Base-by-base conservation (phyloP, 257 asterid species). In the Nicotiana obtusifolia region DNA sequence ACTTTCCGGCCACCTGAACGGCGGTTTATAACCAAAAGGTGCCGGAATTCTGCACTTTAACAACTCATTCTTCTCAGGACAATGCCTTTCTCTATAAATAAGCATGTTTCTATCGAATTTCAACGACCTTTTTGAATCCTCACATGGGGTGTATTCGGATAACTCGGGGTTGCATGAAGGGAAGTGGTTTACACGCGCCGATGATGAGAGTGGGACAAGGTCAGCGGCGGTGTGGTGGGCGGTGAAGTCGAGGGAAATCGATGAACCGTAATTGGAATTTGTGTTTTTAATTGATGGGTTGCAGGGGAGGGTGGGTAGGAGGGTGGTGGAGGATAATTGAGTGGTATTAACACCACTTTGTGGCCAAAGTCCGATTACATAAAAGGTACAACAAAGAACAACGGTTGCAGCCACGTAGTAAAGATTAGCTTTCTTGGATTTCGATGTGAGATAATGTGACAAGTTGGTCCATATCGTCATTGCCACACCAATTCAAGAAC, bases 141-240 rank as follows among this genome's bases (percentile, higher is more conserved):
- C 91, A 81, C 98, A 95, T 8, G 99, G 99, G 3, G 99, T 95
- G 95, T 91, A 93, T 84, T 95, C 99, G 66, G 97, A 90, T 28
- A 92, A 65, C 2, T 84, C 76, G 0, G 85, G 61, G 5, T 66
- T 85, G 88, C 99, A 95, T 1, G 97, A 78, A 0, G 95, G 98
- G 88, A 89, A 41, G 16, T 87, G 89, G 2, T 15, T 13, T 4
- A 16, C 97, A 88, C 92, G 92, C 90, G 91, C 92, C 82, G 44
- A 77, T 37, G 87, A 31, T 0, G 88, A 7, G 76, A 84, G 77
- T 5, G 86, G 85, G 67, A 87, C 84, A 57, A 88, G 91, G 4
- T 60, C 76, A 13, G 90, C 94, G 14, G 96, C 97, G 8, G 85
- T 81, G 92, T 93, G 97, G 88, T 85, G 94, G 71, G 95, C 81